Evolutionary conservation across 495 filamentous ascomycete genomes (phyloP).

Genomic region (Penicillium salamii): DNA sequence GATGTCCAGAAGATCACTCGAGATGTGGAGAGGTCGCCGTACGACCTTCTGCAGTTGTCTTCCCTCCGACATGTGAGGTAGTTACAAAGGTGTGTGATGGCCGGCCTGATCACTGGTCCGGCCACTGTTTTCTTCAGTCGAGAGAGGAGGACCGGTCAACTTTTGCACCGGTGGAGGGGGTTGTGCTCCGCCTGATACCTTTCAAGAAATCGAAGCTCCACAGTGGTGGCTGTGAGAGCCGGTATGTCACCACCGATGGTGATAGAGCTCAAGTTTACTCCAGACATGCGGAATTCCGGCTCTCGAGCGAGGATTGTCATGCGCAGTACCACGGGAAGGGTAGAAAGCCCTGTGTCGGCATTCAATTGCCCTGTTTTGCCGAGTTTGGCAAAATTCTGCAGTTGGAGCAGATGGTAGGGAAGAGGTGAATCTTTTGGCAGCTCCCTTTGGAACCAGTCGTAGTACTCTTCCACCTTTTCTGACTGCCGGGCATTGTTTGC

Average conservation of each 20-base stretch:
- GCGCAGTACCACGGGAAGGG: neutral
- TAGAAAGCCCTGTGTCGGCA: no score
- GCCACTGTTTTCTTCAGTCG: neutral
- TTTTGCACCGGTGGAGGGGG: neutral
- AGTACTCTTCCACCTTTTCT: no score
- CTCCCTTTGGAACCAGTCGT: no score
- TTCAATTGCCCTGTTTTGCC: no score
- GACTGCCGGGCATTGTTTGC: no score
- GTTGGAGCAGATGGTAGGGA: no score
- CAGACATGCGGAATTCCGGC: neutral
- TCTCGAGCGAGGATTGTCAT: neutral
- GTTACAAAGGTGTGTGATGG: neutral
- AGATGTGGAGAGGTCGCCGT: no score
- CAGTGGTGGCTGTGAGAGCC: neutral
- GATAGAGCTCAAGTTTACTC: neutral
- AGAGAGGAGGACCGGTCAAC: neutral
- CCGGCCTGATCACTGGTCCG: no score
- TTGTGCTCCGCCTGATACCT: neutral
- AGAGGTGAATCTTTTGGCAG: no score
- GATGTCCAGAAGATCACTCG: no score
- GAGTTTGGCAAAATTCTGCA: no score
- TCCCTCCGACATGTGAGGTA: neutral
- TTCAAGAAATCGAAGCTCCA: neutral
- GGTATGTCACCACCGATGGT: neutral
- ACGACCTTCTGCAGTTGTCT: no score